Base-by-base conservation (phyloP, 108 stramenopile species). In the Stephanodiscus triporus region DNA sequence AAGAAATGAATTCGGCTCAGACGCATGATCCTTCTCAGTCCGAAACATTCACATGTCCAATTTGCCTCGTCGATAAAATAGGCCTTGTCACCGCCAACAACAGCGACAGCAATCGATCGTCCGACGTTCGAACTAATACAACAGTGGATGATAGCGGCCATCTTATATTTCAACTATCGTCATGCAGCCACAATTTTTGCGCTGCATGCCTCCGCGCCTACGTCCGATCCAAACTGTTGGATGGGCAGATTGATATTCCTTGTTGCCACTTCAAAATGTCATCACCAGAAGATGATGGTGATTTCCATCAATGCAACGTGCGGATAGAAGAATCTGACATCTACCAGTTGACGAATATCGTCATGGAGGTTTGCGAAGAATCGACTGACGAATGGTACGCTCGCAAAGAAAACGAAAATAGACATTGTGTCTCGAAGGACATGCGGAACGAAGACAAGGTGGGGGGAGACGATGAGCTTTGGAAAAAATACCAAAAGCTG, bases 101-200 rank as follows among this genome's bases (percentile, higher is more conserved):
- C 29, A 4, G 3, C 19, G 19, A 59, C 19, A 5, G 36, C 16
- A 49, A 59, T 29, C 0, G 6, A 34, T 2, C 16, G 16, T 23
- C 43, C 59, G 45, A 13, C 53, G 60, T 48, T 29, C 34, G 13
- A 72, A 72, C 59, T 36, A 71, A 48, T 37, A 49, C 47, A 8
- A 1, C 27, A 2, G 34, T 16, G 37, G 17, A 36, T 36, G 34
- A 59, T 34, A 38, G 2, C 29, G 61, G 38, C 14, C 10, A 45
- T 23, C 63, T 63, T 3, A 22, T 73, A 40, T 73, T 73, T 64
- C 36, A 64, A 43, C 63, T 73, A 1, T 48, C 65, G 7, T 68
- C 78, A 19, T 87, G 87, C 49, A 53, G 73, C 16, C 87, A 87
- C 66, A 56, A 37, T 0, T 86, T 79, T 36, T 87, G 87, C 60